phyloP scores from a whole-genome alignment of 495 filamentous ascomycete species.

The Amphirosellinia nigrospora region DNA sequence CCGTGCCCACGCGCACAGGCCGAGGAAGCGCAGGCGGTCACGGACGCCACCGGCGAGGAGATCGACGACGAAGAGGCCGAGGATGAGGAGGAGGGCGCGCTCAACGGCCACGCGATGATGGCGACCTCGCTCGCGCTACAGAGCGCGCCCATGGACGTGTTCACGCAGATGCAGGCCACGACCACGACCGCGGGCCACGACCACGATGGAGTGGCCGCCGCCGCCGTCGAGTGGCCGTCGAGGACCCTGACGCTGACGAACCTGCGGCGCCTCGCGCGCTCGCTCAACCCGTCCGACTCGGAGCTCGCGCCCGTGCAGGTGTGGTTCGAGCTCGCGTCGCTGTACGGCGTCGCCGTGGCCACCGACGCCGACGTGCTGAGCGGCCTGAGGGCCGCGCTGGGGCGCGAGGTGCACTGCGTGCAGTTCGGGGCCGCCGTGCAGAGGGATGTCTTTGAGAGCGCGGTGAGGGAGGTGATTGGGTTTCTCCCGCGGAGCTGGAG shows the following conservation, averaged over 20 bases:
- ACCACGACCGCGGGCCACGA: constrained; percentile 17
- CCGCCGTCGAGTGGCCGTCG: constrained; percentile 4
- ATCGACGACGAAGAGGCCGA: neutral
- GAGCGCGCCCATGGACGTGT: constrained; percentile 38
- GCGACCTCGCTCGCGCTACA: constrained; percentile 49
- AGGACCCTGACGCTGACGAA: constrained; percentile 40
- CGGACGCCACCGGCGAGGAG: too few relatives aligned
- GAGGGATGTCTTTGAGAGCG: constrained; percentile 47
- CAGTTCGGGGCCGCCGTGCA: constrained; percentile 52
- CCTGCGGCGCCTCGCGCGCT: constrained; percentile 47
- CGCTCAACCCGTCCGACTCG: constrained; percentile 40
- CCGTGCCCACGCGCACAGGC: neutral
- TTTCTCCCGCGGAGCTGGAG: neutral
- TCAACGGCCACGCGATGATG: constrained; percentile 54
- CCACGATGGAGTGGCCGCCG: too few relatives aligned
- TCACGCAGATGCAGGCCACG: constrained; percentile 30
- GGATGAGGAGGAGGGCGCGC: neutral
- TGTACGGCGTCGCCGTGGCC: constrained; percentile 37
- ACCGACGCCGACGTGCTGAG: constrained; percentile 30
- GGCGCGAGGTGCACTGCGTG: constrained; percentile 44
- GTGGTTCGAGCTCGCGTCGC: constrained; percentile 53
- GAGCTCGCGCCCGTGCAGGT: constrained; percentile 59
- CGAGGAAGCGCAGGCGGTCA: neutral
- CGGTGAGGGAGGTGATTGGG: constrained; percentile 38
- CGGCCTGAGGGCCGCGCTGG: constrained; percentile 43